Conservation (phyloP, 2,329 filamentous ascomycete genomes). For the Geosmithia morbida region DNA sequence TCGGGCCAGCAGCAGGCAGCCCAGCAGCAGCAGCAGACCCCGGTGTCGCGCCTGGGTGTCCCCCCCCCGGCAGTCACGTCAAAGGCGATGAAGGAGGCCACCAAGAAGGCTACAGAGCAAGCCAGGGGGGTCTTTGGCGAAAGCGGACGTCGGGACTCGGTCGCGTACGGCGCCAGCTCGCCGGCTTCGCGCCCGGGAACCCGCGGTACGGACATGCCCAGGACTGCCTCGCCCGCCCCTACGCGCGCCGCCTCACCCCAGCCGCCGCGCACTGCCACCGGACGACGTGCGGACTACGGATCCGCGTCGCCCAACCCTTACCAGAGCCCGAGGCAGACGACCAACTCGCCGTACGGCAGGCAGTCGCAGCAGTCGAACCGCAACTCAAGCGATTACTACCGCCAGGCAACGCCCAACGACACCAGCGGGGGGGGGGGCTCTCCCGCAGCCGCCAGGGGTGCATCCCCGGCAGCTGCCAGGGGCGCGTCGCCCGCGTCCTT, state of each 20-base stretch:
- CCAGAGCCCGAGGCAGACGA: constrained; percentile 5
- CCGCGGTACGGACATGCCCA: constrained; percentile 42
- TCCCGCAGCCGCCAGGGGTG: neutral
- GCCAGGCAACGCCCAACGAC: constrained; percentile 1
- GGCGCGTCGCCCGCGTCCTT: constrained; percentile 2
- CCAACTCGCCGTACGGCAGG: constrained; percentile 17
- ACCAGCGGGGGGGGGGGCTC: too few relatives aligned
- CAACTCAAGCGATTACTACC: constrained; percentile 2
- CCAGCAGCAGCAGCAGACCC: constrained; percentile 22
- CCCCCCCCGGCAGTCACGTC: constrained; percentile 87
- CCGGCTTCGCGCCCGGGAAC: constrained; percentile 39
- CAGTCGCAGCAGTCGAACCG: neutral
- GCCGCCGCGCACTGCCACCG: constrained; percentile 36
- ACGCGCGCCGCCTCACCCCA: constrained; percentile 49
- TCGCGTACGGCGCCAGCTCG: constrained; percentile 14
- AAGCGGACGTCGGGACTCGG: constrained; percentile 15
- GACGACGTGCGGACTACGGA: constrained; percentile 24
- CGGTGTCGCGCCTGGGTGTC: constrained; percentile 67
- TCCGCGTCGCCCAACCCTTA: constrained; percentile 26
- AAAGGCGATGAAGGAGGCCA: constrained; percentile 89
- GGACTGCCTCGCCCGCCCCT: constrained; percentile 54
- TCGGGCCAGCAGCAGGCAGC: constrained; percentile 22
- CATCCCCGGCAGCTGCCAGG: neutral
- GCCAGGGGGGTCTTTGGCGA: constrained; percentile 63
- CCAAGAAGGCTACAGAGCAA: constrained; percentile 74